Evolutionary conservation across 2,329 filamentous ascomycete genomes (phyloP), one percentile per base, ranked within the genome.

Genomic region (Stachybotrys chlorohalonatus): DNA sequence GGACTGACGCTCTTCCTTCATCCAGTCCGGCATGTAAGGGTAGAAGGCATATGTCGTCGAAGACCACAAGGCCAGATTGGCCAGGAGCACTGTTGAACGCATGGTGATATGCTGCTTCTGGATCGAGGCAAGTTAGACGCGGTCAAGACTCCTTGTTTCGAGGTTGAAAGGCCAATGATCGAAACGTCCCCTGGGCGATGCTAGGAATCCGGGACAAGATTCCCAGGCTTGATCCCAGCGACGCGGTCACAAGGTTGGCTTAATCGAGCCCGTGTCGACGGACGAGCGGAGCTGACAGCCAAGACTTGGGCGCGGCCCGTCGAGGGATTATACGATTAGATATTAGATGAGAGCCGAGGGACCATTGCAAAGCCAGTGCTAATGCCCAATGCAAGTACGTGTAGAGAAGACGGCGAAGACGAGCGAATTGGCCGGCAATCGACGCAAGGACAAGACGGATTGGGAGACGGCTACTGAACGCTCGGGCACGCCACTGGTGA

Each of bases 11-110:
- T 56, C 53, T 52, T 69, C 64, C 50, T 63, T 54, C 50, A 64
- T 59, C 71, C 71, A 73, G 54, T 55, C 55, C 8, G 76, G 75
- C 24, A 63, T 64, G 63, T 72, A 80, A 5, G 75, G 75, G 51
- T 68, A 77, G 63, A 82, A 79, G 53, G 79, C 79, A 53, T 73
- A 65, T 54, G 70, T 70, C 52, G 70, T 66, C 46, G 73, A 68
- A 54, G 72, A 68, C 69, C 74, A 80, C 63, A 81, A 63, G 60
- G 75, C 72, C 63, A 82, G 64, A 62, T 75, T 75, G 56, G 76
- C 62, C 48, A 80, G 60, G 56, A 73, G 52, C 48, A 65, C 57
- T 53, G 63, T 59, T 52, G 70, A 62, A 58, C 70, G 70, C 77
- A 80, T 80, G 57, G 59, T 69, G 67, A 52, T 9, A 13, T 9